Evolutionary conservation across 768 basidiomycete species (phyloP), one percentile per base, ranked within the genome.

Genomic region (Rhodotorula paludigena): DNA sequence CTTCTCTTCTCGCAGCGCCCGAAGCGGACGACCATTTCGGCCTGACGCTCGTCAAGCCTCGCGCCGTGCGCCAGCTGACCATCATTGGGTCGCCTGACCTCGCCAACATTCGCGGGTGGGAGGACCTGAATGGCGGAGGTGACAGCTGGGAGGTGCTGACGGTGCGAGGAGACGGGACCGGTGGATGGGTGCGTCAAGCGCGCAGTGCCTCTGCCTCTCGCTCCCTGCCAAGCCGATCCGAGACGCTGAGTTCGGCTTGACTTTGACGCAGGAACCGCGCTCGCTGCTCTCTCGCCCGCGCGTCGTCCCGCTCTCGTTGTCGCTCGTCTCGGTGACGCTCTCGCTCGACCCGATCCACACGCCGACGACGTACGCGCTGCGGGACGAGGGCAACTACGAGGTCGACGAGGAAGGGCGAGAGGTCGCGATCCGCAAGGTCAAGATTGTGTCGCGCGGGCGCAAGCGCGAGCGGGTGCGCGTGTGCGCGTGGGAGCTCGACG

Each of bases 121-220:
- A 72, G 39, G 55, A 67, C 23, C 39, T 53, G 23, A 57, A 57
- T 38, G 55, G 45, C 7, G 71, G 68, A 3, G 52, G 65, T 20
- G 71, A 72, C 36, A 48, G 53, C 21, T 74, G 73, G 73, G 63
- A 72, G 52, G 54, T 74, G 15, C 57, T 57, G n/a, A 62, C 63
- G 0, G 63, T 70, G 11, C 45, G 63, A 6, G 62, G 53, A 14
- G 60, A 64, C 14, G 69, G 68, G 0, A 23, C 39, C 1, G 63
- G 68, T 5, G 69, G 68, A 3, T 70, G 72, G 65, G 69, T 73
- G 49, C 32, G 71, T 52, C 55, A n/a, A n/a, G n/a, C n/a, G n/a
- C n/a, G 25, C 20, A 18, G 21, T 41, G 23, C 42, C 55, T n/a
- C 44, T 30, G 28, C n/a, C 38, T 35, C 21, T 14, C 15, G 4